These are phyloP conservation scores for Cenchrus fungigraminus DNA, from an alignment of 176 grass and related monocot species.

Conservation along the genomic window DNA sequence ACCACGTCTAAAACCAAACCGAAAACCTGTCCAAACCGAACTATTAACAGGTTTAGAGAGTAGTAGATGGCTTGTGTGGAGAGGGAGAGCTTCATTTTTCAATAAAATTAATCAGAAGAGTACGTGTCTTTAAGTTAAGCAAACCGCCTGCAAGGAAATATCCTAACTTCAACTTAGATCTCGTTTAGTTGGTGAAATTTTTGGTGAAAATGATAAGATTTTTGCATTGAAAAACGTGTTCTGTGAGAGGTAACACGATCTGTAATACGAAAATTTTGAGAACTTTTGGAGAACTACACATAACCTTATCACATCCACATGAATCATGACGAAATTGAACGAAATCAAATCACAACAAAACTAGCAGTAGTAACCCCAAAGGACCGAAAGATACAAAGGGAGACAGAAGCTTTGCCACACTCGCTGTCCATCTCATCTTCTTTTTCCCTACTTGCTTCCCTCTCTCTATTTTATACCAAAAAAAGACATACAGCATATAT, in stretches of 20 bases:
- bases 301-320: slow-evolving; percentile 15
- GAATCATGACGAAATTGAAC: slow-evolving; percentile 6
- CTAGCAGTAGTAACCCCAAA: neutral
- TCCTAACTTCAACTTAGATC: slow-evolving; percentile 20
- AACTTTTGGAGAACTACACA: no score
- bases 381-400: slow-evolving; percentile 35
- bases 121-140: slow-evolving; percentile 44
- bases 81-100: no score
- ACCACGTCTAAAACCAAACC: no score
- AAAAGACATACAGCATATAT: slow-evolving; percentile 32
- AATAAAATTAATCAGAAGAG: neutral
- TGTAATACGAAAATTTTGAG: no score
- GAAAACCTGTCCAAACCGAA: no score
- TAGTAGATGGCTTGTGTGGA: slow-evolving; percentile 24
- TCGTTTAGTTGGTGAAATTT: no score
- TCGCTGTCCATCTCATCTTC: slow-evolving; percentile 13
- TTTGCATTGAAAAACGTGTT: no score
- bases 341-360: slow-evolving; percentile 19
- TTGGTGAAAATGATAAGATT: no score
- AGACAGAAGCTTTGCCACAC: slow-evolving; percentile 29
- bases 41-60: no score
- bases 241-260: no score
- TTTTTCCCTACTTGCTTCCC: slow-evolving; percentile 29
- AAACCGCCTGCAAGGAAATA: slow-evolving; percentile 40
- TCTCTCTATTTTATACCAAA: slow-evolving; percentile 30